Base-by-base conservation (phyloP, 2,329 filamentous ascomycete genomes). In the Diaporthe citriasiana region DNA sequence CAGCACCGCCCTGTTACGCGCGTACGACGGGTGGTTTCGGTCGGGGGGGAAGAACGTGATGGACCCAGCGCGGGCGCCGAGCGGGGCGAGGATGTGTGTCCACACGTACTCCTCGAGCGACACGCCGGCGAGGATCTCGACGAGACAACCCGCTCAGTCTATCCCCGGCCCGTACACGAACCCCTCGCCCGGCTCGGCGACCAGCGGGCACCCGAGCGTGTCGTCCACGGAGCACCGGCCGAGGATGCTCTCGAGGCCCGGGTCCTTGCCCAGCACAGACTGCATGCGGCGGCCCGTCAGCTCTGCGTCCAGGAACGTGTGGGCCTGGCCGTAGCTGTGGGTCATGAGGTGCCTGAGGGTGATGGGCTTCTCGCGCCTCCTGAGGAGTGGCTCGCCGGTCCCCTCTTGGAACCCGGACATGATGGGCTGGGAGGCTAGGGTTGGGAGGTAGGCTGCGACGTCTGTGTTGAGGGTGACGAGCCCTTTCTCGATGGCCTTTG, bases 81-180 rank as follows among this genome's bases (percentile, higher is more conserved):
- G 78, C 1, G 82, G 83, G 3, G 76, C 76, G 27, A 84, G 82
- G 25, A 86, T 78, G 77, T 84, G 76, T 66, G 77, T 60, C 51
- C 79, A 76, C 79, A 85, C 81, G 79, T 84, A 86, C 9, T 76
- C 77, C 0, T 81, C 81, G 8, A 89, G 78, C 0, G 75, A 76
- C 68, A 81, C 76, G 7, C 82, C 82, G 0, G 83, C 84, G 7
- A 85, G 59, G 5, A 78, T 79, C 77, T 87, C 85, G 6, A 89
- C 78, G 0, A 85, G 79, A 3, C 84, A 72, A 4, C 86, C 87
- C 0, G 84, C 87, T 82, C 85, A 89, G 80, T 89, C 88, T 50
- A 85, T 74, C 0, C 81, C 79, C 4, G 82, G 78, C 5, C 88
- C 87, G 74, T 90, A 90, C 27, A 79, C 79, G 87, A 87, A 90